phyloP scores from a whole-genome alignment of 371 early-diverging fungal genomes.

The Mucor plumbeus region DNA sequence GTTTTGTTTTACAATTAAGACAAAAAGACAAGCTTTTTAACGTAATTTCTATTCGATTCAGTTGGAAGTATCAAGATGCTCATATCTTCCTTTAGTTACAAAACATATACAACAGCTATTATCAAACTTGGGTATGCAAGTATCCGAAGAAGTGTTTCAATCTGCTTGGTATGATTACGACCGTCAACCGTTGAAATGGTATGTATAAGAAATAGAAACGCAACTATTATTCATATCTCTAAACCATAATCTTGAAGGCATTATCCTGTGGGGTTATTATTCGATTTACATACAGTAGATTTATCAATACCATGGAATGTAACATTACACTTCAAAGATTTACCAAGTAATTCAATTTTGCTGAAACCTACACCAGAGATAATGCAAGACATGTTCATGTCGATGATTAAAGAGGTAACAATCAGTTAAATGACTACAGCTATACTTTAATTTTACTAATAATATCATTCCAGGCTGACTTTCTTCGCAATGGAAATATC shows the following conservation, averaged over 20 bases:
- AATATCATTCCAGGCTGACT: conserved; percentile 63
- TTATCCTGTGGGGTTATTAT: conserved; percentile 77
- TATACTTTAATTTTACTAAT: too few relatives aligned
- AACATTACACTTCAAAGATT: conserved; percentile 63
- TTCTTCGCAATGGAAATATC: conserved; percentile 69
- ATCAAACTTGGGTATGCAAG: conserved; percentile 40
- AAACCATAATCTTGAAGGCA: conserved; percentile 54
- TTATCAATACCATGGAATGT: conserved; percentile 66
- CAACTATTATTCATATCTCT: too few relatives aligned
- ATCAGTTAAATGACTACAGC: not conserved
- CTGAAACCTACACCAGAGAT: conserved; percentile 56
- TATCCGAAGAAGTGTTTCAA: conserved; percentile 43
- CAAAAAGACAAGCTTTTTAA: not conserved
- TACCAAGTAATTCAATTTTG: conserved; percentile 65
- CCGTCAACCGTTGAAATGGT: conserved; percentile 75
- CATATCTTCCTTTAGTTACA: conserved; percentile 68
- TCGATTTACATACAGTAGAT: conserved; percentile 54
- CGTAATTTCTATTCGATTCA: conserved; percentile 18
- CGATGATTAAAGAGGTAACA: conserved; percentile 77
- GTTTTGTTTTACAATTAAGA: not conserved
- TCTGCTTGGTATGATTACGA: conserved; percentile 68
- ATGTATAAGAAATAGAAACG: conserved; percentile 14
- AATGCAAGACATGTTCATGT: conserved; percentile 76
- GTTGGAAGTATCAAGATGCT: conserved; percentile 65
- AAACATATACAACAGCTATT: conserved; percentile 54